These are phyloP conservation scores for Acrocalymma vagum DNA, from an alignment of 2,329 filamentous ascomycete species.

Conservation along the genomic window DNA sequence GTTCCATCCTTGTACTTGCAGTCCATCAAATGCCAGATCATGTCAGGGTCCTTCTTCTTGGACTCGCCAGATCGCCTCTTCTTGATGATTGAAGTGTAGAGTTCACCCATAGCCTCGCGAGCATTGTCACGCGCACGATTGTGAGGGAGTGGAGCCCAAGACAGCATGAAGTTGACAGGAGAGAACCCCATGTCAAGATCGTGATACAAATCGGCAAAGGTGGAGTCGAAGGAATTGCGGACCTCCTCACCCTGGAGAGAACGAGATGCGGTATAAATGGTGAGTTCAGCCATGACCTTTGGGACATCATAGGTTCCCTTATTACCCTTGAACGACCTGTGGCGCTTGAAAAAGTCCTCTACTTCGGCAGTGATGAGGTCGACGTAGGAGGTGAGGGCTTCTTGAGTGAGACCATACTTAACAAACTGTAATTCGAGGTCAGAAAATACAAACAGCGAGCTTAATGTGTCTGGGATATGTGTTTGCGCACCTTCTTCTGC, in stretches of 20 bases:
- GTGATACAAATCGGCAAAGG: conserved; percentile 84
- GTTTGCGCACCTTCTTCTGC: conserved; percentile 80
- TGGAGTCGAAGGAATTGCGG: conserved; percentile 79
- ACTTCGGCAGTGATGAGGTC: conserved; percentile 80
- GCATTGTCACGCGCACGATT: conserved; percentile 83
- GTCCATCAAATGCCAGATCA: conserved; percentile 91
- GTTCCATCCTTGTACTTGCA: conserved; percentile 85
- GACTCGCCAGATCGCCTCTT: conserved; percentile 68
- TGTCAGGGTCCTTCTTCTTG: conserved; percentile 68
- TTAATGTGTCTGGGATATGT: neutral
- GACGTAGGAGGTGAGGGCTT: conserved; percentile 79
- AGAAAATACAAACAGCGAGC: too few species aligned
- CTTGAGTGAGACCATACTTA: conserved; percentile 80
- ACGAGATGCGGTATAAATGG: conserved; percentile 88
- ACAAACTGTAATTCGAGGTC: conserved; percentile 66
- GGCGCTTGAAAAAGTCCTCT: conserved; percentile 74
- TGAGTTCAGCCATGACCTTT: conserved; percentile 82
- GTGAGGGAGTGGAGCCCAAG: conserved; percentile 88
- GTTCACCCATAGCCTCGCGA: conserved; percentile 80
- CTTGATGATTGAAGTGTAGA: conserved; percentile 84
- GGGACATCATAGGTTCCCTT: conserved; percentile 76
- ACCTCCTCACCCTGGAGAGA: conserved; percentile 86
- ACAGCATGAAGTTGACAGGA: conserved; percentile 88
- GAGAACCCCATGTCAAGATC: conserved; percentile 91
- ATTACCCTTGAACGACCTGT: conserved; percentile 71